Evolutionary conservation across 768 basidiomycete genomes (phyloP).

Genomic region (Cystobasidium onofrii): DNA sequence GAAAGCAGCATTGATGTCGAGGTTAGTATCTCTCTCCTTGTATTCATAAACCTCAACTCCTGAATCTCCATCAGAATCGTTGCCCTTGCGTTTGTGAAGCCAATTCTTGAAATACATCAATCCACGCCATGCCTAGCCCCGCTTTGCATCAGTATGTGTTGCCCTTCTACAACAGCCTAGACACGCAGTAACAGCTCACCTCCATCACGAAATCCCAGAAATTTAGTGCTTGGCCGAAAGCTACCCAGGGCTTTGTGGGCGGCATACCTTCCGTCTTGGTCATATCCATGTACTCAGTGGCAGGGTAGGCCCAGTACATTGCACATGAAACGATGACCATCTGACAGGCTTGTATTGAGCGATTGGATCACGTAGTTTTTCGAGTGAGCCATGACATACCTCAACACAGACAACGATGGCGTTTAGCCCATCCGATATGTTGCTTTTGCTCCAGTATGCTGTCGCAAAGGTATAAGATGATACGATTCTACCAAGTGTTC

Average conservation of each 20-base stretch:
- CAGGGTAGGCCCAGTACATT: slow-evolving; percentile 21
- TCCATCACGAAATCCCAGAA: slow-evolving; percentile 12
- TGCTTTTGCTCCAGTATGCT: slow-evolving; percentile 70
- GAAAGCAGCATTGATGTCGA: background rate
- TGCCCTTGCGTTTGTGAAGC: background rate
- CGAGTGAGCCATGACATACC: background rate
- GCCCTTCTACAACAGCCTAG: background rate
- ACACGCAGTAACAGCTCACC: background rate
- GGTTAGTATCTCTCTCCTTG: background rate
- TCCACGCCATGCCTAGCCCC: background rate
- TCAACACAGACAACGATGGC: slow-evolving; percentile 55
- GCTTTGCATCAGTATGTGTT: background rate
- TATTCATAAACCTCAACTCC: background rate
- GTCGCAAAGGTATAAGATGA: background rate
- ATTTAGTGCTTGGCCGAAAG: slow-evolving; percentile 11
- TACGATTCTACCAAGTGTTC: background rate
- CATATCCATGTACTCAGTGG: background rate
- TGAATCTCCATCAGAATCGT: background rate
- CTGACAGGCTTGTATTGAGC: slow-evolving; percentile 45
- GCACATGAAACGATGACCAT: slow-evolving; percentile 67
- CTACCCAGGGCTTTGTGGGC: background rate
- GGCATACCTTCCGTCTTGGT: background rate
- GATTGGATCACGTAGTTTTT: background rate
- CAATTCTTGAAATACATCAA: background rate
- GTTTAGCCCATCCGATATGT: slow-evolving; percentile 73